Conservation (phyloP, 2,329 filamentous ascomycete genomes). For the Cercospora sp. region DNA sequence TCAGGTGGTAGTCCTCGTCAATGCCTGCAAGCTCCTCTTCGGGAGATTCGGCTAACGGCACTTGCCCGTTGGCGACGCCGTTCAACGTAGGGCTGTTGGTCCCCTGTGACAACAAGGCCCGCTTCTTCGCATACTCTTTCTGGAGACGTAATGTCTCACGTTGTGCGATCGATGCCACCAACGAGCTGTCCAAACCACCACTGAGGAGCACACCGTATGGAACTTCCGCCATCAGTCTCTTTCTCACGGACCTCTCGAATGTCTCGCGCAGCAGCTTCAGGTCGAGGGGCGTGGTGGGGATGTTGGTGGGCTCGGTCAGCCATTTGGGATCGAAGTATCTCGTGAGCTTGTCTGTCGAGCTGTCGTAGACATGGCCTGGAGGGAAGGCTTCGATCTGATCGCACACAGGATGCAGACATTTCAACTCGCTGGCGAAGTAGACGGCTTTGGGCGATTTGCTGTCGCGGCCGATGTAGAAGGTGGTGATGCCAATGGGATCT, state of each 20-base stretch:
- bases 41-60: slow-evolving; percentile 47
- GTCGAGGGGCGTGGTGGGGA: slow-evolving; percentile 79
- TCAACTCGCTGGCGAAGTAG: slow-evolving; percentile 97
- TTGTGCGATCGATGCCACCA: slow-evolving; percentile 44
- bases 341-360: slow-evolving; percentile 78
- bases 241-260: slow-evolving; percentile 88
- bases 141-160: slow-evolving; percentile 43
- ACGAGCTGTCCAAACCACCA: slow-evolving; percentile 90
- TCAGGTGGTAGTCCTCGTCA: slow-evolving; percentile 85
- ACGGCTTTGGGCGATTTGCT: slow-evolving; percentile 79
- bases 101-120: slow-evolving; percentile 42
- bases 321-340: slow-evolving; percentile 90
- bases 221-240: slow-evolving; percentile 97
- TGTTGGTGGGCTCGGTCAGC: slow-evolving; percentile 75
- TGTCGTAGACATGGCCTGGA: slow-evolving; percentile 94
- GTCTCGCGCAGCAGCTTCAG: slow-evolving; percentile 77
- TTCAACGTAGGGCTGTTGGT: slow-evolving; percentile 33
- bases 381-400: slow-evolving; percentile 94
- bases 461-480: slow-evolving; percentile 90
- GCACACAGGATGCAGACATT: slow-evolving; percentile 88
- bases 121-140: slow-evolving; percentile 42
- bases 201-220: slow-evolving; percentile 95
- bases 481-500: slow-evolving; percentile 95
- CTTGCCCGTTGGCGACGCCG: slow-evolving; percentile 47
- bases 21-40: slow-evolving; percentile 83